These are phyloP conservation scores for Apiospora arundinis DNA, from an alignment of 2,329 filamentous ascomycete species.

Conservation along the genomic window DNA sequence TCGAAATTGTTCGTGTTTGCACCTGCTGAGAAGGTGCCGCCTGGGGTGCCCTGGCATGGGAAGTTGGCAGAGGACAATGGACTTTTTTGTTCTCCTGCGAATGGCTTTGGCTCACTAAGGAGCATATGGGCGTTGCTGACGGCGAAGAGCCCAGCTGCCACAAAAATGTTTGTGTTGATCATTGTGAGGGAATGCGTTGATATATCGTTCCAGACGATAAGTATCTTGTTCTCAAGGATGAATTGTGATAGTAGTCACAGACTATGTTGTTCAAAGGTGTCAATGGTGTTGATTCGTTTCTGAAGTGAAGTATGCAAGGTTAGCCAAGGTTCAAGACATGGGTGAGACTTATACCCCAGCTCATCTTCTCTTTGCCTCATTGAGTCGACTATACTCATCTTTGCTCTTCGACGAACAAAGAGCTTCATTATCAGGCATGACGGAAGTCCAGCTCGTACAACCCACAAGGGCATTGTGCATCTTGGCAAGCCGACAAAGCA, in stretches of 20 bases:
- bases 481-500: neutral
- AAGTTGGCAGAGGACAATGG: conserved; percentile 77
- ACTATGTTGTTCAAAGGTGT: conserved; percentile 21
- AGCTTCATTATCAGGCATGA: neutral
- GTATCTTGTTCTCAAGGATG: conserved; percentile 28
- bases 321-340: conserved; percentile 22
- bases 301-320: conserved; percentile 4
- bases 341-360: neutral
- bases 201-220: conserved; percentile 51
- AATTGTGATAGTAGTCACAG: conserved; percentile 21
- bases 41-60: conserved; percentile 76
- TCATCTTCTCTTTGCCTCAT: conserved; percentile 18
- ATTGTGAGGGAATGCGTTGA: conserved; percentile 53
- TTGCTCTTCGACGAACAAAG: neutral
- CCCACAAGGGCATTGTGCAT: neutral
- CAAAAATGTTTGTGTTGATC: conserved; percentile 54
- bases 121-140: conserved; percentile 76
- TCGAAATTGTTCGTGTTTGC: conserved; percentile 63
- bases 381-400: conserved; percentile 23
- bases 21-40: conserved; percentile 51
- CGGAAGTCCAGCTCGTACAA: neutral
- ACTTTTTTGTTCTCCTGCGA: conserved; percentile 64
- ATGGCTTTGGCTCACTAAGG: conserved; percentile 73
- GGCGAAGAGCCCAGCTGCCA: conserved; percentile 63
- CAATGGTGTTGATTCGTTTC: conserved; percentile 25